A percentile compares a stretch with the other conserved stretches of the same genome.
Evolutionary conservation across 495 filamentous ascomycete genomes (phyloP).

Genomic region (Podospora sp.): DNA sequence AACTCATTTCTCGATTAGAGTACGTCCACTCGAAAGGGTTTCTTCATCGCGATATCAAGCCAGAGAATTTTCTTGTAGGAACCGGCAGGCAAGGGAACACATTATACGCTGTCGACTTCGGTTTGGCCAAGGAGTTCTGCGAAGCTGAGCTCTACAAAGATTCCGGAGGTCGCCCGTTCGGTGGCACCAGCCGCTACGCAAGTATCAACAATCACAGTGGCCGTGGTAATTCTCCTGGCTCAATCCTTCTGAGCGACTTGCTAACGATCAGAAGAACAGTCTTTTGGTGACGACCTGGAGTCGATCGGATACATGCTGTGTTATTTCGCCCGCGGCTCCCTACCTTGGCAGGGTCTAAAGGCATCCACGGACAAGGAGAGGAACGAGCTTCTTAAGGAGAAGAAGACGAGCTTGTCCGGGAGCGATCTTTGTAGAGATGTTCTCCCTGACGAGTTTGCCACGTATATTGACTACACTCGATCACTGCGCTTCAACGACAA

Average conservation of each 20-base stretch:
- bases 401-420: constrained; percentile 30
- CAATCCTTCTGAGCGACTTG: constrained; percentile 8
- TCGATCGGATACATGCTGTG: constrained; percentile 45
- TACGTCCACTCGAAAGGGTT: constrained; percentile 35
- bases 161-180: constrained; percentile 16
- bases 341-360: constrained; percentile 43
- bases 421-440: constrained; percentile 27
- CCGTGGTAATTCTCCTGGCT: constrained; percentile 28
- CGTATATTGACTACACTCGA: constrained; percentile 32
- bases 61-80: constrained; percentile 42
- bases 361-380: constrained; percentile 25
- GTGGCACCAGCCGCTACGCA: constrained; percentile 31
- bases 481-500: constrained; percentile 32
- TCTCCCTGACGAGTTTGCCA: constrained; percentile 31
- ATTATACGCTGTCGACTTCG: constrained; percentile 40
- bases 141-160: constrained; percentile 19
- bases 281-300: constrained; percentile 45
- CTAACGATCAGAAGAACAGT: constrained; percentile 37
- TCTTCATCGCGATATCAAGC: constrained; percentile 45
- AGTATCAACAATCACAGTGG: constrained; percentile 40
- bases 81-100: constrained; percentile 36
- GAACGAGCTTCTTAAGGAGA: constrained; percentile 25
- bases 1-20: constrained; percentile 34
- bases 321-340: constrained; percentile 41
- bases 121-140: constrained; percentile 28